These are phyloP conservation scores for Syzygium jambos DNA, from an alignment of 345 rosid genomes.

Conservation along the genomic window DNA sequence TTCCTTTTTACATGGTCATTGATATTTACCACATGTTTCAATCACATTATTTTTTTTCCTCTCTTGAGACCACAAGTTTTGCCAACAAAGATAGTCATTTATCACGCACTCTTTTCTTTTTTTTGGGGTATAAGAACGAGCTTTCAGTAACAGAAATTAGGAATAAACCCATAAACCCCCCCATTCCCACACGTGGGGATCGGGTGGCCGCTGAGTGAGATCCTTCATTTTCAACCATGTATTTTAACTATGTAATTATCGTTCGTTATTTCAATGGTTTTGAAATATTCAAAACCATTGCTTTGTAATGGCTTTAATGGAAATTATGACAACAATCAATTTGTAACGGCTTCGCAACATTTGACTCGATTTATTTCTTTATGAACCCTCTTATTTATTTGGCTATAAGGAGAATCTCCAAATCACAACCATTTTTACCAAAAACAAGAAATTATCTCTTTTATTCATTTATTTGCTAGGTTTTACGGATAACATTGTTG, in stretches of 20 bases:
- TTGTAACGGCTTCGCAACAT: no score
- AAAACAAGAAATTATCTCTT: no score
- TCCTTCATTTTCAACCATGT: no score
- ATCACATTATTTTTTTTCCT: not conserved
- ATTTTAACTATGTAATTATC: no score
- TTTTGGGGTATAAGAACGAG: no score
- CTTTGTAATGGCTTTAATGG: not conserved
- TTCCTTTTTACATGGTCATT: not conserved
- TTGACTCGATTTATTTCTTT: no score
- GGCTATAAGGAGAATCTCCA: not conserved
- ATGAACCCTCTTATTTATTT: not conserved
- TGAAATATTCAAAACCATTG: no score
- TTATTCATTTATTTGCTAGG: not conserved
- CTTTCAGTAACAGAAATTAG: no score
- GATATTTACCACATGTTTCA: not conserved
- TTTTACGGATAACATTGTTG: not conserved
- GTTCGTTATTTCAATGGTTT: no score
- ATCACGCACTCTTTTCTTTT: no score
- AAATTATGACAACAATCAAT: not conserved
- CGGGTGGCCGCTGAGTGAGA: no score
- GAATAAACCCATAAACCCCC: not conserved
- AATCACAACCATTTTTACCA: not conserved
- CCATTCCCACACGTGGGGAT: no score
- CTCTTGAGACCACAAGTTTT: not conserved
- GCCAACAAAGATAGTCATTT: not conserved